Base-by-base conservation (phyloP, 495 filamentous ascomycete species). In the Penicillium manginii region DNA sequence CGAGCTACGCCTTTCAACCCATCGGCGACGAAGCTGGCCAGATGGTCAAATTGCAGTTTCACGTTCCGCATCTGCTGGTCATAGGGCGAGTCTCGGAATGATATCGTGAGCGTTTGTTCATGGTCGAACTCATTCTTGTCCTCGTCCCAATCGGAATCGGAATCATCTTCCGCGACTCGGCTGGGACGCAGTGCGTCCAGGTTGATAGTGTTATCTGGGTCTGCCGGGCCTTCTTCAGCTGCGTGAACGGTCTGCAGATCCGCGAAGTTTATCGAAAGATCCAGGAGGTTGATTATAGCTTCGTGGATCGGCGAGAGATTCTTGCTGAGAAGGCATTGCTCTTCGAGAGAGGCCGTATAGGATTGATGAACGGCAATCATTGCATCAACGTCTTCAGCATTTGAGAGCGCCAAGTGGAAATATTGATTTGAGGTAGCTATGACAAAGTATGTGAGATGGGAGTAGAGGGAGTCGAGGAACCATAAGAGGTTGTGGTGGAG, bases 401-500 rank as follows among this genome's bases (percentile, higher is more conserved):
- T 73, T 17, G 68, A 65, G 37, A 97, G 76, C 2, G 77, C 68
- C 14, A 64, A 70, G 12, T 73, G 71, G 68, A 97, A 76, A 14
- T 74, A 69, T 18, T 68, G 62, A 0, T 78, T 83, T 40, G 83
- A 77, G 0, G 84, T 84, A 4, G 77, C 81, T 5, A 96, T 76
- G 4, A 93, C 90, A 14, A 89, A 77, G 26, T 86, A 84, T 11
- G 86, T 88, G 3, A 96, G 70, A 65, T 98, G 92, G 31, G 85
- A 82, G 61, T 90, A 84, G 2, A 98, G 57, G 0, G 81, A 83
- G 61, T 90, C 88, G 53, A 84, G 78, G 68, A 96, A 91, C 88
- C 91, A 93, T 14, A 96, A 73, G 12, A 97, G 78, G 26, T 86
- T 83, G n/a, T 88, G 83, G 40, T 89, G 85, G 12, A 96, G 75